phyloP scores from a whole-genome alignment of 139 green algal species.

The Desmodesmus armatus region DNA sequence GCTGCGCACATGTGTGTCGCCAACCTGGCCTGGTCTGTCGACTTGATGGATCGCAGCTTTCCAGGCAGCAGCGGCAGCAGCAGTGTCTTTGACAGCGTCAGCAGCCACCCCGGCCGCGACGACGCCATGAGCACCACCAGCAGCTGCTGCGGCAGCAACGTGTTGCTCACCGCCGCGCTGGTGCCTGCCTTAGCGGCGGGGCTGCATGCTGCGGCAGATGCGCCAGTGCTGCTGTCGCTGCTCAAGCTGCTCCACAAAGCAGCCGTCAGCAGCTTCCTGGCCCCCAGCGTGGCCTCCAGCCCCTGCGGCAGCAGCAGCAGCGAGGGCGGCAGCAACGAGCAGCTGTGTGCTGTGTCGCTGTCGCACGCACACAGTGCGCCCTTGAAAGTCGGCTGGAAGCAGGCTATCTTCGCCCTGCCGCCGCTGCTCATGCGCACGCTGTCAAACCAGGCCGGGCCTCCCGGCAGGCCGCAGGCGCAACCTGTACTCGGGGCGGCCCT shows the following conservation, averaged over 20 bases:
- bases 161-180: constrained; percentile 14
- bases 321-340: not conserved
- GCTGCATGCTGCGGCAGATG: constrained; percentile 36
- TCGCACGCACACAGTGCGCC: not conserved
- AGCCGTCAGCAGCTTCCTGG: not conserved
- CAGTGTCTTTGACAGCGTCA: constrained; percentile 31
- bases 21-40: constrained; percentile 17
- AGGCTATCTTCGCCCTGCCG: constrained; percentile 37
- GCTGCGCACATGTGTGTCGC: constrained; percentile 4
- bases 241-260: constrained; percentile 18
- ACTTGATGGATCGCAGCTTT: not conserved
- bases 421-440: constrained; percentile 34
- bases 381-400: constrained; percentile 18
- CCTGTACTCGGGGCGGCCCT: constrained; percentile 15
- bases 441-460: too few relatives aligned
- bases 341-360: not conserved
- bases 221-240: constrained; percentile 34
- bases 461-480: constrained; percentile 13
- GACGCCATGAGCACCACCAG: constrained; percentile 20
- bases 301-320: not conserved
- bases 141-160: constrained; percentile 3
- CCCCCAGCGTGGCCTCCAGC: not conserved
- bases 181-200: not conserved
- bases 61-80: not conserved
- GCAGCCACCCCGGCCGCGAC: constrained; percentile 6